These are phyloP conservation scores for Parietaria judaica DNA, from an alignment of 306 rosid species.

Conservation along the genomic window DNA sequence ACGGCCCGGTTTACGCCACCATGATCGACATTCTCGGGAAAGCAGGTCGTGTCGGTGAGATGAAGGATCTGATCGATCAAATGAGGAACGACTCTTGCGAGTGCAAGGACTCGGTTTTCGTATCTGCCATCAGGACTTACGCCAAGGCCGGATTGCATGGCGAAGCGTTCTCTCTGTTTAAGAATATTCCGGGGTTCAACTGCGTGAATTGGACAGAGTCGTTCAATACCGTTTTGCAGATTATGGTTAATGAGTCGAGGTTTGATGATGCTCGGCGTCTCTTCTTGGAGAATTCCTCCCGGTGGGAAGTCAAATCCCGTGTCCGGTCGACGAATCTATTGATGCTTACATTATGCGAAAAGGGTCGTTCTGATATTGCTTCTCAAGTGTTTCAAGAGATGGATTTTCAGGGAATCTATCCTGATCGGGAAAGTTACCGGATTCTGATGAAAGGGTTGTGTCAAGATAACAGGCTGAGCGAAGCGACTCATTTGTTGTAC, in stretches of 20 bases:
- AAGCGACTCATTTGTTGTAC: slow-evolving; percentile 35
- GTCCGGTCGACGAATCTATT: slow-evolving; percentile 29
- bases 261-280: slow-evolving; percentile 27
- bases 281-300: slow-evolving; percentile 28
- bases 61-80: slow-evolving; percentile 29
- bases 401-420: slow-evolving; percentile 32
- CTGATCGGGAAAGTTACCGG: slow-evolving; percentile 32
- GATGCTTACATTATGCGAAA: slow-evolving; percentile 28
- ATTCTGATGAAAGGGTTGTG: slow-evolving; percentile 39
- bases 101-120: slow-evolving; percentile 35
- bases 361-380: slow-evolving; percentile 32
- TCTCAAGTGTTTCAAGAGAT: slow-evolving; percentile 32
- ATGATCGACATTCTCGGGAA: slow-evolving; percentile 30
- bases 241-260: slow-evolving; percentile 29
- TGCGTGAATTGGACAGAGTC: slow-evolving; percentile 36
- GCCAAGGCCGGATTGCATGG: slow-evolving; percentile 23
- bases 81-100: slow-evolving; percentile 34
- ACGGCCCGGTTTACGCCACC: slow-evolving; percentile 35
- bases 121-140: slow-evolving; percentile 28
- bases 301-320: slow-evolving; percentile 34
- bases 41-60: slow-evolving; percentile 27
- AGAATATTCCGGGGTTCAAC: slow-evolving; percentile 26
- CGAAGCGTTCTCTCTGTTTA: slow-evolving; percentile 30
- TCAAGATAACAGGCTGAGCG: slow-evolving; percentile 29
- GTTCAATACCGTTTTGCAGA: slow-evolving; percentile 35